phyloP scores from a whole-genome alignment of 177 flowering plant species.

The Vitis hybrid region DNA sequence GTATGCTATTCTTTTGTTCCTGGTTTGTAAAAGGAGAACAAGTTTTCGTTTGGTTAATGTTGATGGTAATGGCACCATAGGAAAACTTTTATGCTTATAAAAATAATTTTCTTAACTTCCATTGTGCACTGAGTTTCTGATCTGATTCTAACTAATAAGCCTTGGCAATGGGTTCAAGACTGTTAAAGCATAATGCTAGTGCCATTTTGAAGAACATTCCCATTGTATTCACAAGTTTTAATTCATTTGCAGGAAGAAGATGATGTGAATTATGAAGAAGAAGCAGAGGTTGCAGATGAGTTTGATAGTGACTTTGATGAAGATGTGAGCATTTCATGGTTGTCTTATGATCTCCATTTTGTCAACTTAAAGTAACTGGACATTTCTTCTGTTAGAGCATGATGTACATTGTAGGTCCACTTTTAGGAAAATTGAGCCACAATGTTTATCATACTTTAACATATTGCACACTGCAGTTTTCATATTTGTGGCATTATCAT shows the following conservation, averaged over 20 bases:
- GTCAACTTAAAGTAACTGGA: too few relatives aligned
- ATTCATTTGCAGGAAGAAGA: slow-evolving; percentile 59
- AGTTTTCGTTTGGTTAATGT: too few relatives aligned
- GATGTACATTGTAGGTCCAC: too few relatives aligned
- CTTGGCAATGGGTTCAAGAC: background rate
- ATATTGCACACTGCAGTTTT: background rate
- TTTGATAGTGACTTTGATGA: slow-evolving; percentile 97
- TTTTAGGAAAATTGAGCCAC: too few relatives aligned
- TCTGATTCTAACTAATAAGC: background rate
- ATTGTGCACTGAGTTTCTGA: too few relatives aligned
- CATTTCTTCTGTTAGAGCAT: too few relatives aligned
- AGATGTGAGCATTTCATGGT: slow-evolving; percentile 56
- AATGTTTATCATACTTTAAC: background rate
- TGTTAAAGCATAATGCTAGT: background rate
- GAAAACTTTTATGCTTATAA: too few relatives aligned
- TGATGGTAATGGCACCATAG: too few relatives aligned
- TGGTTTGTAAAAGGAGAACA: too few relatives aligned
- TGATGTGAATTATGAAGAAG: slow-evolving; percentile 76
- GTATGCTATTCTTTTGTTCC: too few relatives aligned
- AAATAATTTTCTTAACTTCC: too few relatives aligned
- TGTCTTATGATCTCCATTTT: background rate
- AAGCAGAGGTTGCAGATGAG: slow-evolving; percentile 82
- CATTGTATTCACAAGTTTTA: background rate
- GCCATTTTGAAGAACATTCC: background rate
- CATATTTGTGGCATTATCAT: background rate